Conservation (phyloP, 1,284 basidiomycete species). For the Phellopilus nigrolimitatus region DNA sequence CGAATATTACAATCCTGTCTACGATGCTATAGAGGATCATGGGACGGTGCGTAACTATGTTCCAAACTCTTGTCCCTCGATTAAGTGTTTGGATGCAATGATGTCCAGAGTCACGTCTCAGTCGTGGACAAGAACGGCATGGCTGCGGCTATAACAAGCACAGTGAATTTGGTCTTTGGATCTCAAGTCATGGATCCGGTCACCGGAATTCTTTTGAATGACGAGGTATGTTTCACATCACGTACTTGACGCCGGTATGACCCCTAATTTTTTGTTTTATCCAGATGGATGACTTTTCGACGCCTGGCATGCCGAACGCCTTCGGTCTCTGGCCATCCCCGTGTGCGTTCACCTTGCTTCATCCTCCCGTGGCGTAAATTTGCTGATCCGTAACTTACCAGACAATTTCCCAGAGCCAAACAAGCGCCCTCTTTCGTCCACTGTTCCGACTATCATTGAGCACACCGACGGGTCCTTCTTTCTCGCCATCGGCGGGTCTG, state of each 20-base stretch:
- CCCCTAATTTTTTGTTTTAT: constrained; percentile 28
- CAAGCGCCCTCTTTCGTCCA: constrained; percentile 88
- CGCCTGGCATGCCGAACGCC: constrained; percentile 72
- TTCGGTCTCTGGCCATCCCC: constrained; percentile 86
- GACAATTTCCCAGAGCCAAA: constrained; percentile 85
- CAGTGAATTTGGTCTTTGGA: constrained; percentile 88
- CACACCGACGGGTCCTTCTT: constrained; percentile 65
- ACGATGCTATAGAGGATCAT: constrained; percentile 74
- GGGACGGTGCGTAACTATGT: constrained; percentile 62
- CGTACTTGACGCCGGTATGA: not conserved
- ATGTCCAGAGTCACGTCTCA: constrained; percentile 80
- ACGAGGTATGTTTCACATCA: constrained; percentile 57
- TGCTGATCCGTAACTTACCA: constrained; percentile 29
- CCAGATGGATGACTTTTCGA: constrained; percentile 88
- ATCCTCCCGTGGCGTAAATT: no score
- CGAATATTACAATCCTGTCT: constrained; percentile 81
- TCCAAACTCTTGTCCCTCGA: not conserved
- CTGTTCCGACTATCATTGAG: constrained; percentile 76
- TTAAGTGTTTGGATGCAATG: constrained; percentile 63
- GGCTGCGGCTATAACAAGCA: constrained; percentile 81
- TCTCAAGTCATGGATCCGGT: constrained; percentile 77
- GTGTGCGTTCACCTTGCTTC: constrained; percentile 58
- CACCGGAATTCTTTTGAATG: constrained; percentile 86
- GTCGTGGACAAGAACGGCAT: constrained; percentile 81
- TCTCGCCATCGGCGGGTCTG: constrained; percentile 77